Conservation (phyloP, 768 basidiomycete species). For the Rubroboletus pulcherrimus region DNA sequence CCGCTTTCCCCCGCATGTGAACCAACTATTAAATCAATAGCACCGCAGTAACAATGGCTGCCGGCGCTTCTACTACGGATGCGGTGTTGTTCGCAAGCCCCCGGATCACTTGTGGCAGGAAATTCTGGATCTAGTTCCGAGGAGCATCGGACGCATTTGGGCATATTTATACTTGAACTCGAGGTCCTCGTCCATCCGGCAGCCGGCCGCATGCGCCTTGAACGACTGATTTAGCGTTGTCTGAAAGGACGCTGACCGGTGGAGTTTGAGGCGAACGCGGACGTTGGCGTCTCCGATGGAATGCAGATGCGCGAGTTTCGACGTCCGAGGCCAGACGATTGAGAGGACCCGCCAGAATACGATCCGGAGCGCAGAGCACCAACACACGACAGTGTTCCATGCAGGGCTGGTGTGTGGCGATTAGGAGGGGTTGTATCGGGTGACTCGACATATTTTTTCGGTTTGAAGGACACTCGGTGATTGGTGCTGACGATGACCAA, state of each 20-base stretch:
- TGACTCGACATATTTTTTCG: background rate
- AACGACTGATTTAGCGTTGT: background rate
- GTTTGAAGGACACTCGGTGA: background rate
- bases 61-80: no score
- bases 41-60: no score
- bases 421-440: background rate
- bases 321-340: background rate
- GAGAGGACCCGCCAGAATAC: background rate
- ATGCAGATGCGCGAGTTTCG: background rate
- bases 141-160: no score
- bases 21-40: no score
- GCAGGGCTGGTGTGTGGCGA: background rate
- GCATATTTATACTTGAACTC: background rate
- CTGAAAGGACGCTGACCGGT: background rate
- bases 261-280: background rate
- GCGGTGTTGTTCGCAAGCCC: no score
- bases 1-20: no score
- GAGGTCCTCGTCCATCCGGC: background rate
- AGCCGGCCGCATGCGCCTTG: background rate
- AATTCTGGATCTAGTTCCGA: no score
- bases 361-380: background rate
- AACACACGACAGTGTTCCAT: background rate
- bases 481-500: background rate
- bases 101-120: no score
- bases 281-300: background rate